Conservation (phyloP, 495 filamentous ascomycete genomes). For the Talaromyces wortmannii region DNA sequence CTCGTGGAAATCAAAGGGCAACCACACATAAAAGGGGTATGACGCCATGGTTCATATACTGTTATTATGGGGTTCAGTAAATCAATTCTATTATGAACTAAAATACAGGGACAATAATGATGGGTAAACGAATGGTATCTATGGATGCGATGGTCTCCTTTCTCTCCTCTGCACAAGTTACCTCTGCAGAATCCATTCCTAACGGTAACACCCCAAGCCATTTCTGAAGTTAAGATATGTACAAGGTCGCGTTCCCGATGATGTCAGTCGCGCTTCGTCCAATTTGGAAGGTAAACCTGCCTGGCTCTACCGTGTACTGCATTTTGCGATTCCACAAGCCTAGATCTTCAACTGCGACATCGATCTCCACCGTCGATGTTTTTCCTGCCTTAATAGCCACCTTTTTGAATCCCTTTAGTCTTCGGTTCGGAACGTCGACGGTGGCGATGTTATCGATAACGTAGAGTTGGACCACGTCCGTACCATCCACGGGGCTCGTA, state of each 20-base stretch:
- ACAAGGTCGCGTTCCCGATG: background rate
- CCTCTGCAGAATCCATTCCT: background rate
- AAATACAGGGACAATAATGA: background rate
- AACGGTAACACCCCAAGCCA: background rate
- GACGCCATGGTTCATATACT: background rate
- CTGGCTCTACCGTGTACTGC: conserved; percentile 64
- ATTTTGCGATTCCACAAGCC: conserved; percentile 53
- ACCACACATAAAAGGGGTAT: background rate
- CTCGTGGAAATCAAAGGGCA: too few relatives aligned
- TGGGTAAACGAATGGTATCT: background rate
- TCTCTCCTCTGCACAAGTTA: background rate
- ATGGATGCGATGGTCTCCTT: background rate
- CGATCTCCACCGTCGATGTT: conserved; percentile 48
- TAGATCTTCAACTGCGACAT: conserved; percentile 40
- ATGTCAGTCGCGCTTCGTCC: conserved; percentile 27
- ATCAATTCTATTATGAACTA: background rate
- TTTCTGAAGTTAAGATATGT: background rate
- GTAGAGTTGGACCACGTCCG: conserved; percentile 66
- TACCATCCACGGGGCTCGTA: conserved; percentile 46
- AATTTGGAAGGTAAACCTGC: conserved; percentile 50
- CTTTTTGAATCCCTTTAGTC: conserved; percentile 63
- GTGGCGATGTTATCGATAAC: conserved; percentile 52
- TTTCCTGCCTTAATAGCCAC: conserved; percentile 51
- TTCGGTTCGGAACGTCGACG: conserved; percentile 55
- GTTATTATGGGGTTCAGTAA: background rate